Evolutionary conservation across 768 basidiomycete species (phyloP).

Genomic region (Auricularia cornea): DNA sequence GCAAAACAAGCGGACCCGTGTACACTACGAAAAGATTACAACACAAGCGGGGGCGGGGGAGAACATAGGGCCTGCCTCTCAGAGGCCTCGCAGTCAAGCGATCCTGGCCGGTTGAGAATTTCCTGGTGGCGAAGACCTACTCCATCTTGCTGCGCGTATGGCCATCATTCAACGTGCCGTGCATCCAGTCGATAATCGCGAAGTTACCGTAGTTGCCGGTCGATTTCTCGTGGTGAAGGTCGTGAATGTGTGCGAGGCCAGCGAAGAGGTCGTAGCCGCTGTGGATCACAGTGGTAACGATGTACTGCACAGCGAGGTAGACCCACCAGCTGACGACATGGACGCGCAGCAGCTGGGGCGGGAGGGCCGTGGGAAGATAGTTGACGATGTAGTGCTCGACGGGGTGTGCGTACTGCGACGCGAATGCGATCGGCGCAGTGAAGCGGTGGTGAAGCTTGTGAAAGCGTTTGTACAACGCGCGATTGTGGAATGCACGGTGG

Average conservation of each 20-base stretch:
- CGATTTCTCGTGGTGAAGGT: slow-evolving; percentile 24
- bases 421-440: slow-evolving; percentile 24
- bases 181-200: slow-evolving; percentile 19
- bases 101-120: no score
- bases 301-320: slow-evolving; percentile 18
- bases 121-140: no score
- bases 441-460: slow-evolving; percentile 26
- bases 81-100: no score
- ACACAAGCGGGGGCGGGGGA: no score
- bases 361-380: slow-evolving; percentile 15
- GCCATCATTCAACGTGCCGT: background rate
- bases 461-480: slow-evolving; percentile 17
- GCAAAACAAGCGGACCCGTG: no score
- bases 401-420: slow-evolving; percentile 20
- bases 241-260: slow-evolving; percentile 18
- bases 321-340: slow-evolving; percentile 24
- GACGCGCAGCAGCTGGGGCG: slow-evolving; percentile 17
- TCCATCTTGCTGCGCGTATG: no score
- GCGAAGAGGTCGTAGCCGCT: slow-evolving; percentile 22
- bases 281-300: slow-evolving; percentile 22
- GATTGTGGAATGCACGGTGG: slow-evolving; percentile 22
- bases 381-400: slow-evolving; percentile 23
- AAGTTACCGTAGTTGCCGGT: slow-evolving; percentile 19
- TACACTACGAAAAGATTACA: no score
- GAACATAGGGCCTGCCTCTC: no score